These are phyloP conservation scores for Urochloa ruziziensis DNA, from an alignment of 176 grass and related monocot species.

Conservation along the genomic window DNA sequence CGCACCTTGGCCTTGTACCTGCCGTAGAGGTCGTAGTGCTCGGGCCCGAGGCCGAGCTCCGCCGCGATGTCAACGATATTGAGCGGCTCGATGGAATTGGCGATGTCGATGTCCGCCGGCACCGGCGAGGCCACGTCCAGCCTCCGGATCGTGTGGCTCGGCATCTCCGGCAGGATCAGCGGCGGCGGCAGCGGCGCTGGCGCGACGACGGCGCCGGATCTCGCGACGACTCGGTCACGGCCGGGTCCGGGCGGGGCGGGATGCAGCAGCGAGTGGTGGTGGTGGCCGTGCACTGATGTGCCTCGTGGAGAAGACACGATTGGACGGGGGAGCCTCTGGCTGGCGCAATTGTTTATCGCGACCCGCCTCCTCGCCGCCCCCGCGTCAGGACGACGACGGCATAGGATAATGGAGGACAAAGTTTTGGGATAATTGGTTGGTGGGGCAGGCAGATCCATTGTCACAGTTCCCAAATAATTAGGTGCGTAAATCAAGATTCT, in stretches of 20 bases:
- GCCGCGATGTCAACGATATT: conserved; percentile 71
- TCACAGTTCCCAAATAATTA: conserved; percentile 18
- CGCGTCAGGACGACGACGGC: conserved; percentile 27
- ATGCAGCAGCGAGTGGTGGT: conserved; percentile 18
- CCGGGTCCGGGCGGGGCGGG: not conserved
- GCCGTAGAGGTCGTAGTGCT: conserved; percentile 92
- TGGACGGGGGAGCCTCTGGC: not conserved
- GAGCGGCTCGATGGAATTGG: conserved; percentile 83
- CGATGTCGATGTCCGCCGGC: conserved; percentile 94
- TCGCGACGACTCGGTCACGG: conserved; percentile 8
- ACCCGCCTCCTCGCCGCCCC: not conserved
- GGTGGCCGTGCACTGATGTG: not conserved
- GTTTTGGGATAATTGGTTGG: conserved; percentile 30
- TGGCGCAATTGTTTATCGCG: conserved; percentile 39
- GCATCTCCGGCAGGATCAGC: conserved; percentile 24
- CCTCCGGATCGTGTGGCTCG: conserved; percentile 64
- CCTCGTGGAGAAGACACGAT: conserved; percentile 12
- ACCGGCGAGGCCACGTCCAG: conserved; percentile 80
- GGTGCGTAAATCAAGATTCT: not conserved
- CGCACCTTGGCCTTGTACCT: conserved; percentile 98
- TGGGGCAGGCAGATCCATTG: conserved; percentile 61
- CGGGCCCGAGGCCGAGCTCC: conserved; percentile 61
- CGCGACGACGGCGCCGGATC: conserved; percentile 44
- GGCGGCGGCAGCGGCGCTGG: conserved; percentile 7
- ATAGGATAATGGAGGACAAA: conserved; percentile 38